These are phyloP conservation scores for Rhizopogon salebrosus DNA, from an alignment of 768 basidiomycete species.

Conservation along the genomic window DNA sequence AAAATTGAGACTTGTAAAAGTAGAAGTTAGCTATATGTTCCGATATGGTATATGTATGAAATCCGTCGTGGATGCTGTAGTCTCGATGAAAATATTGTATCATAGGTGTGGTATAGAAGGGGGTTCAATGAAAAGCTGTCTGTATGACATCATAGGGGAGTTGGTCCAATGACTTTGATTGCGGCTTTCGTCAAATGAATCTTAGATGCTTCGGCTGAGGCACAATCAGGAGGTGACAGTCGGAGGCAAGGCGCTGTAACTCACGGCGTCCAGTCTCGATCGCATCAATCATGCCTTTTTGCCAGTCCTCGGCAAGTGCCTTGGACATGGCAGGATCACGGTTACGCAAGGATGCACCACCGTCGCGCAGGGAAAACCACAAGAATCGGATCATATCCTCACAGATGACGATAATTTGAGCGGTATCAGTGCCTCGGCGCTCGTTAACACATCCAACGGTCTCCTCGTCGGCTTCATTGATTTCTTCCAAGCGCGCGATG, in stretches of 20 bases:
- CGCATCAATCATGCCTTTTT: slow-evolving; percentile 5
- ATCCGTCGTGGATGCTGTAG: no score
- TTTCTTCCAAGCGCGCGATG: slow-evolving; percentile 10
- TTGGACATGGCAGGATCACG: slow-evolving; percentile 13
- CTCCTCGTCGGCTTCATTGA: slow-evolving; percentile 12
- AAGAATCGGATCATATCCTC: slow-evolving; percentile 19
- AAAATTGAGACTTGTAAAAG: no score
- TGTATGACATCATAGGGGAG: not conserved
- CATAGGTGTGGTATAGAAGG: no score
- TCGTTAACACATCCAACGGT: slow-evolving; percentile 15
- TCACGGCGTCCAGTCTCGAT: slow-evolving; percentile 19
- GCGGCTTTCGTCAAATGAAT: not conserved
- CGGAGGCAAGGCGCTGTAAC: not conserved
- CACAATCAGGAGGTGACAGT: slow-evolving; percentile 1
- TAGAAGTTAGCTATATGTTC: no score
- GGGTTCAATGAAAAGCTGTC: not conserved
- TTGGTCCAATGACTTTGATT: not conserved
- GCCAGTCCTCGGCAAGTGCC: slow-evolving; percentile 15
- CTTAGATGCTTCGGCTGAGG: slow-evolving; percentile 4
- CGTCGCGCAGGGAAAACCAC: slow-evolving; percentile 27
- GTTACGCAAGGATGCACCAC: slow-evolving; percentile 16
- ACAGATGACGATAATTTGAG: slow-evolving; percentile 20
- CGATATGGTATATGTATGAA: no score
- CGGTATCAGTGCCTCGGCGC: slow-evolving; percentile 19
- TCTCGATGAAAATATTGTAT: no score